Evolutionary conservation across 345 rosid species (phyloP), one percentile per base, ranked within the genome.

Genomic region (Boechera stricta): DNA sequence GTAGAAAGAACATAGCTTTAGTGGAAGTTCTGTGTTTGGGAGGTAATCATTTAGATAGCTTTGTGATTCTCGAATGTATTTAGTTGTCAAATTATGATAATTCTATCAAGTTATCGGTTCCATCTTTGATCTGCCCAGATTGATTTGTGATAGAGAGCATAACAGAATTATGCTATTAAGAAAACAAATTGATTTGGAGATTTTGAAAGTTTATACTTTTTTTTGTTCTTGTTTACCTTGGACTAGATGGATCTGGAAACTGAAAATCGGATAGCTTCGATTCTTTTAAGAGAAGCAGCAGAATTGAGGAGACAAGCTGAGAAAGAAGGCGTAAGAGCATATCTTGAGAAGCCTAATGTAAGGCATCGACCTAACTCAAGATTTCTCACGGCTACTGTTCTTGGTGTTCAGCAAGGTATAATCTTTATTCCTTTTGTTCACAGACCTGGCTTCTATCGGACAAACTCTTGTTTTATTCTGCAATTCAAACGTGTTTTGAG

Each of bases 281-380:
- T 91, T 75, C 93, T 95, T 26, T 72, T 95, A 80, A 91, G 88
- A 83, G 99, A 95, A 85, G 97, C 98, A 3, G 92, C 94, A n/a
- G 99, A 92, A 39, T 83, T 91, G 79, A 87, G 90, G 60, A 82
- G 83, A 51, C 87, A 82, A 83, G 97, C 97, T 58, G 91, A 89
- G 73, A 87, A 76, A 70, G 98, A 94, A 66, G 98, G 97, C 0
- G 85, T 90, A 4, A 84, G 85, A 77, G 97, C 82, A 51, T 92
- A 92, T 82, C 96, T 92, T 76, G 78, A 80, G 79, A 78, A 85
- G 76, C 96, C 92, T 62, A 80, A 76, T 31, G 86, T 76, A 2
- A 84, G 98, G 81, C 82, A 84, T 61, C 87, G 97, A 55, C 96
- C 98, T 26, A 95, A 95, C 83, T 86, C 97, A 0, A 87, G 97